A percentile compares a stretch with the other conserved stretches of the same genome.
Conservation (phyloP, 2,329 filamentous ascomycete species). For the Cytospora schulzeri region DNA sequence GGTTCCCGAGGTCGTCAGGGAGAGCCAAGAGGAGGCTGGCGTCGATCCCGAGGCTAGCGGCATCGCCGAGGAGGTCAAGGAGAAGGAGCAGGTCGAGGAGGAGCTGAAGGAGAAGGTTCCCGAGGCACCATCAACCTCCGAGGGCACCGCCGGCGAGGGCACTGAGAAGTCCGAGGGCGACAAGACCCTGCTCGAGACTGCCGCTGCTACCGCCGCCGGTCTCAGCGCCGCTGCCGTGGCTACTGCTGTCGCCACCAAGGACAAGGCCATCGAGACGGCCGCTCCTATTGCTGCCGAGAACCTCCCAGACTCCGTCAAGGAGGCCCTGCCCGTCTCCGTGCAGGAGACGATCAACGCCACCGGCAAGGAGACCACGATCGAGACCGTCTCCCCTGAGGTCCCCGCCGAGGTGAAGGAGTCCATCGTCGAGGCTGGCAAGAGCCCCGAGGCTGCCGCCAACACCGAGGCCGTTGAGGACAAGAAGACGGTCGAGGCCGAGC, state of each 20-base stretch:
- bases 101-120: conserved; percentile 71
- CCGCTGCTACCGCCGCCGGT: conserved; percentile 38
- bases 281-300: conserved; percentile 46
- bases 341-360: conserved; percentile 50
- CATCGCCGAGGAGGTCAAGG: conserved; percentile 64
- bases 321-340: conserved; percentile 51
- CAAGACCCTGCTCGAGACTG: conserved; percentile 45
- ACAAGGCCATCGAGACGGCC: conserved; percentile 41
- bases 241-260: conserved; percentile 34
- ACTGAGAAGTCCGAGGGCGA: conserved; percentile 55
- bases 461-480: conserved; percentile 73
- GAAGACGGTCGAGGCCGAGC: conserved; percentile 71
- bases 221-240: conserved; percentile 37
- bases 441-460: conserved; percentile 72
- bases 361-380: conserved; percentile 44
- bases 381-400: conserved; percentile 53
- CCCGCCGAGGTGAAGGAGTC: conserved; percentile 61
- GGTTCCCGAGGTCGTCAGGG: conserved; percentile 66
- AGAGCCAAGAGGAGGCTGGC: conserved; percentile 70
- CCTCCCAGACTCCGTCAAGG: conserved; percentile 57
- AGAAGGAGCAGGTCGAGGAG: conserved; percentile 71
- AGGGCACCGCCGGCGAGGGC: conserved; percentile 54
- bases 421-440: conserved; percentile 57
- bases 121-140: conserved; percentile 59
- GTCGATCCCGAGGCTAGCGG: conserved; percentile 69